Evolutionary conservation across 129 eudicot species (phyloP).

Genomic region (Dittrichia graveolens): DNA sequence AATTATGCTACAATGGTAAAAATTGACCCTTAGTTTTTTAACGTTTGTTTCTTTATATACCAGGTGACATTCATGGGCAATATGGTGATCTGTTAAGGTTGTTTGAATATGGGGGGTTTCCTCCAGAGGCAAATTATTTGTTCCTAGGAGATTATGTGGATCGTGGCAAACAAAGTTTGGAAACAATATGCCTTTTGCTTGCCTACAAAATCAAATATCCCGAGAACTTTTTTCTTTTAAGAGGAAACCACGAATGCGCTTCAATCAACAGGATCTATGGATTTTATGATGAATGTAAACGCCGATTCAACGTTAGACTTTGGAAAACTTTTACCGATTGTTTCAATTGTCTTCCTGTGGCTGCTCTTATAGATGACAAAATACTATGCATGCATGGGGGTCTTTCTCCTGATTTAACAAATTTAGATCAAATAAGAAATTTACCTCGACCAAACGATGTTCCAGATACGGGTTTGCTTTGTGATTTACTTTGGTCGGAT

Average conservation of each 20-base stretch:
- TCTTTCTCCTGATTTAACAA: conserved; percentile 66
- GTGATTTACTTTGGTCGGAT: conserved; percentile 81
- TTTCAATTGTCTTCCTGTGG: conserved; percentile 77
- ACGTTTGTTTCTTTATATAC: conserved; percentile 6
- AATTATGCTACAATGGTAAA: not conserved
- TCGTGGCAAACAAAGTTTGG: conserved; percentile 71
- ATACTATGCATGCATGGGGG: conserved; percentile 87
- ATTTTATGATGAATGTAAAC: conserved; percentile 79
- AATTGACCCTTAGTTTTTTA: not conserved
- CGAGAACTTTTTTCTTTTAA: conserved; percentile 64
- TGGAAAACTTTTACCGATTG: conserved; percentile 75
- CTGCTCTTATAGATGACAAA: conserved; percentile 78
- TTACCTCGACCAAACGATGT: conserved; percentile 73
- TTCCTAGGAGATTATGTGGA: conserved; percentile 81
- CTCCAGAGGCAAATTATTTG: conserved; percentile 72
- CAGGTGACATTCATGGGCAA: conserved; percentile 93
- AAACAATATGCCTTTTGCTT: conserved; percentile 73
- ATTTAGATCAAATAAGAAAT: conserved; percentile 69
- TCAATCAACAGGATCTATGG: conserved; percentile 80
- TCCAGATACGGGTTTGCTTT: conserved; percentile 74
- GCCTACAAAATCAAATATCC: conserved; percentile 75
- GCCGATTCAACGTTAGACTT: conserved; percentile 69
- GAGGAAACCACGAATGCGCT: conserved; percentile 83
- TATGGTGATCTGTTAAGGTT: conserved; percentile 72
- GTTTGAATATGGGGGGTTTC: conserved; percentile 80